phyloP scores from a whole-genome alignment of 768 basidiomycete species.

The Steccherinum ochraceum region DNA sequence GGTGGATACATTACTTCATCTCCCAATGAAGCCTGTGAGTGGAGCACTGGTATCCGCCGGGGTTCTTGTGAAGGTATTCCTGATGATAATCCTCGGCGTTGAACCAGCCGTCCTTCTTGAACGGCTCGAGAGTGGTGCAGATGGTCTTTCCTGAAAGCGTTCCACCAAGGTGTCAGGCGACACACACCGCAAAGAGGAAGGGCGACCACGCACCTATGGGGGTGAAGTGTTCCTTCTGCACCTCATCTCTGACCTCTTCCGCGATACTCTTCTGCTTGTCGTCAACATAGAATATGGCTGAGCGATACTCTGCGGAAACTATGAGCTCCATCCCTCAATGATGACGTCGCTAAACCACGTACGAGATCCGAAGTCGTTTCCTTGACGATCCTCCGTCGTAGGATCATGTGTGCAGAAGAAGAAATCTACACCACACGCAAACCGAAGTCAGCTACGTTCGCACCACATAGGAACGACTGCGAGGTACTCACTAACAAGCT shows the following conservation, averaged over 20 bases:
- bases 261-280: conserved; percentile 71
- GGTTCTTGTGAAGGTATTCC: conserved; percentile 77
- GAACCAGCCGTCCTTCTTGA: no score
- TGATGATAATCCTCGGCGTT: conserved; percentile 83
- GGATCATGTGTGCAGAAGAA: conserved; percentile 95
- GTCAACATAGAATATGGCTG: conserved; percentile 79
- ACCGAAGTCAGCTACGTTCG: no score
- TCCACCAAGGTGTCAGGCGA: background rate
- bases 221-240: conserved; percentile 79
- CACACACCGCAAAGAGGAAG: background rate
- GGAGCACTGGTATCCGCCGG: conserved; percentile 86
- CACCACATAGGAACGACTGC: background rate
- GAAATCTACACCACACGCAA: conserved; percentile 64
- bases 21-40: conserved; percentile 85
- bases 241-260: conserved; percentile 69
- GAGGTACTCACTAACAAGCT: conserved; percentile 69
- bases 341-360: no score
- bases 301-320: conserved; percentile 71
- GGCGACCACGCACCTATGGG: conserved; percentile 35
- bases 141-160: no score
- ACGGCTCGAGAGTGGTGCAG: no score
- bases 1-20: conserved; percentile 29
- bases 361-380: conserved; percentile 75
- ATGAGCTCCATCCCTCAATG: no score
- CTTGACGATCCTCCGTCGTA: conserved; percentile 76